Evolutionary conservation across 768 basidiomycete genomes (phyloP), one percentile per base, ranked within the genome.

Genomic region (Tricholoma hemisulphureum): DNA sequence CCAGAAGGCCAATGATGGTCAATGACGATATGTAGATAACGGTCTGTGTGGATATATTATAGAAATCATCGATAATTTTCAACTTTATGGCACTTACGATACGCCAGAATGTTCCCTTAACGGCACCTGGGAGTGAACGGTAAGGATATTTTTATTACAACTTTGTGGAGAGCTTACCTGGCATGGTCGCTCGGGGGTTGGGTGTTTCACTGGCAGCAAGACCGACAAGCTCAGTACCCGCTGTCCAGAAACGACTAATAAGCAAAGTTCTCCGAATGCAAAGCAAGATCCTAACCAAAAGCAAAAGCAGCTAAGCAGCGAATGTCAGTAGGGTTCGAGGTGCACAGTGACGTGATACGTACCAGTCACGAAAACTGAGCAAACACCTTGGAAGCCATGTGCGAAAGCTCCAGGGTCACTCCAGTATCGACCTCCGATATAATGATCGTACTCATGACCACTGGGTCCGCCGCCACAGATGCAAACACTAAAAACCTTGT

Each of bases 61-160:
- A 46, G 2, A 16, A 26, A 48, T n/a, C 54, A 29, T 20, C n/a
- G 8, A 32, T n/a, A 43, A 20, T 6, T 11, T 31, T 21, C 34
- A 18, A 18, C n/a, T 3, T 4, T 2, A 51, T 53, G n/a, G 26
- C 29, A 65, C 74, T 60, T 58, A 77, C 75, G 43, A 80, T 75
- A 65, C 77, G 79, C 77, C 77, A 79, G 68, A 80, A 78, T 2
- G 77, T 78, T 34, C 77, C 77, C 69, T 79, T 79, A 29, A 80
- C 77, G 35, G 78, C 78, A 35, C 69, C 67, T 56, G 45, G 41
- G 48, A 59, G 37, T 6, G n/a, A 20, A 14, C 7, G 18, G 26
- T 18, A 29, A 49, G 46, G 26, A 8, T 6, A 49, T 18, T 10
- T 3, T 18, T 5, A 4, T 18, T n/a, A 18, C 5, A 4, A n/a